These are phyloP conservation scores for Aphanomyces stellatus DNA, from an alignment of 352 stramenopile genomes.

Conservation along the genomic window DNA sequence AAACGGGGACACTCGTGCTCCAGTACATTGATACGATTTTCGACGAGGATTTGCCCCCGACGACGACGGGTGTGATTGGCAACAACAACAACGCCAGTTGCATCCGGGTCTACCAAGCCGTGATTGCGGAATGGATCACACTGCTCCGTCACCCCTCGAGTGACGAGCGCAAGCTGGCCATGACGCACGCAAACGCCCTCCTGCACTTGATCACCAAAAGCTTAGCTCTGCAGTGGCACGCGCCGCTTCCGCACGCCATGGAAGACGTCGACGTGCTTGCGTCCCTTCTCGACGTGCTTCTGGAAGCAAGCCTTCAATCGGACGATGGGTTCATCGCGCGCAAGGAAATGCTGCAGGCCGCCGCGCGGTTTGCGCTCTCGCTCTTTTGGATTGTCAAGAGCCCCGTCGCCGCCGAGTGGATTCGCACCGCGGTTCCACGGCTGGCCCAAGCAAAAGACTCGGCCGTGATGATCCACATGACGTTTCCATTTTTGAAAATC, in stretches of 20 bases:
- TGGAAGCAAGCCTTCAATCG: slow-evolving; percentile 21
- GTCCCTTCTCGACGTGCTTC: slow-evolving; percentile 34
- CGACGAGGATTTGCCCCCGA: neutral
- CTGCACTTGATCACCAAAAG: slow-evolving; percentile 62
- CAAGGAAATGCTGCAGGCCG: slow-evolving; percentile 59
- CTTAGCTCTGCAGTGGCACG: slow-evolving; percentile 37
- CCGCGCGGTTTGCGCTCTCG: slow-evolving; percentile 43
- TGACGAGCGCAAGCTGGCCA: slow-evolving; percentile 23
- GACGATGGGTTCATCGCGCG: slow-evolving; percentile 34
- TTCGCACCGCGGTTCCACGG: neutral
- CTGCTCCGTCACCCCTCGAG: slow-evolving; percentile 39
- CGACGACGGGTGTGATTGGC: neutral
- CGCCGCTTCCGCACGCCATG: slow-evolving; percentile 13
- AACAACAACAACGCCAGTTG: neutral
- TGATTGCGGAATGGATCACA: slow-evolving; percentile 47
- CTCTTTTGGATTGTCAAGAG: slow-evolving; percentile 50
- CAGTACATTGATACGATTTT: slow-evolving; percentile 3
- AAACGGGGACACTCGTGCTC: neutral
- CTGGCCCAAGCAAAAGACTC: slow-evolving; percentile 24
- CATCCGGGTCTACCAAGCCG: slow-evolving; percentile 14
- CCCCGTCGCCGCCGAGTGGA: slow-evolving; percentile 27
- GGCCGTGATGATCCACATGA: slow-evolving; percentile 48
- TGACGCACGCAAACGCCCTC: slow-evolving; percentile 43
- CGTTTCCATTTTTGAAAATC: slow-evolving; percentile 55
- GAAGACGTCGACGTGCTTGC: slow-evolving; percentile 40